Evolutionary conservation across 208 protist genomes (phyloP).

Genomic region (Trichomonas vaginalis): DNA sequence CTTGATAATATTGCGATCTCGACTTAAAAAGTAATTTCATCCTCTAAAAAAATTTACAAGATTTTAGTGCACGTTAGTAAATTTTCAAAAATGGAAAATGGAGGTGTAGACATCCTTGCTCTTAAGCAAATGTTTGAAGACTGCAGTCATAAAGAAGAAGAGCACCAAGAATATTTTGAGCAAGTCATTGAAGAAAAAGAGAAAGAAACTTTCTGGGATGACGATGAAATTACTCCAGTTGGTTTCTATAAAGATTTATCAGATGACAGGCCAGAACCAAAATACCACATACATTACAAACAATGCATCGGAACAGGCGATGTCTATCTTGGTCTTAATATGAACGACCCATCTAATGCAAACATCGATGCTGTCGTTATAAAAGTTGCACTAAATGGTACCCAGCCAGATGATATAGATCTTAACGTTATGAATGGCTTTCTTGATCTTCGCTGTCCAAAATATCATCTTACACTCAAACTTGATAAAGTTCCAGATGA

Average conservation of each 20-base stretch:
- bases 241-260: not conserved
- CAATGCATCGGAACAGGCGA: not conserved
- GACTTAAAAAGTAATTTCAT: too few species aligned
- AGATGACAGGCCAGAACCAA: not conserved
- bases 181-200: not conserved
- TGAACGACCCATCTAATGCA: not conserved
- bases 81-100: not conserved
- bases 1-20: too few species aligned
- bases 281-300: not conserved
- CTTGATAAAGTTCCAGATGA: not conserved
- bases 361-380: not conserved
- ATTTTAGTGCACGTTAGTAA: too few species aligned
- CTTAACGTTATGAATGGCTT: not conserved
- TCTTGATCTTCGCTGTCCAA: not conserved
- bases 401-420: not conserved
- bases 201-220: conserved; percentile 14
- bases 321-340: not conserved
- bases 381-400: not conserved
- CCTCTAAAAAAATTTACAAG: too few species aligned
- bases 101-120: not conserved
- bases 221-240: conserved; percentile 11
- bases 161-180: not conserved
- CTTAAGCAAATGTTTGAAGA: not conserved
- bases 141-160: not conserved
- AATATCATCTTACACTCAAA: not conserved